Base-by-base conservation (phyloP, 2,329 filamentous ascomycete genomes). In the Ophioceras dolichostomum region DNA sequence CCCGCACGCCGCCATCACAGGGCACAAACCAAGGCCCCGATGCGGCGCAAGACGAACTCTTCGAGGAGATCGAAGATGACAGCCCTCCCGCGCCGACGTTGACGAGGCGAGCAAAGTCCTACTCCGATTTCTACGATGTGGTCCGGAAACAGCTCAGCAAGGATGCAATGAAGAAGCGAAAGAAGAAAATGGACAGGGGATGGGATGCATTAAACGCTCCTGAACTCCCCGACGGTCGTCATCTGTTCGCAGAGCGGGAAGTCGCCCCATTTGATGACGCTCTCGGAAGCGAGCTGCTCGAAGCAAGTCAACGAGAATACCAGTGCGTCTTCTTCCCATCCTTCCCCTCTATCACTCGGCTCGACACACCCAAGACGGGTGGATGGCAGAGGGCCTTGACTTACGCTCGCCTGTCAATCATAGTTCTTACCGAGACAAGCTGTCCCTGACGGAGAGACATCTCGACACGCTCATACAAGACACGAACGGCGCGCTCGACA, bases 281-380 rank as follows among this genome's bases (percentile, higher is more conserved):
- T 37, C 67, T 80, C 37, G 76, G 82, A 47, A 70, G 76, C 33
- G 73, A 77, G 46, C 60, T 96, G 51, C 64, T 94, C 21, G 75
- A 88, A 49, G 78, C 85, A 37, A 91, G 84, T 54, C 85, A 94
- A 55, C 78, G 83, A 47, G 78, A 89, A 54, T 94, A 94, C 56
- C 65, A 81, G 78, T 88, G 71, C 47, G 77, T 55, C n/a, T 35
- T 14, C 14, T 8, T 31, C 8, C n/a, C n/a, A n/a, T n/a, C n/a
- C n/a, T n/a, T n/a, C n/a, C n/a, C n/a, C n/a, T n/a, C n/a, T n/a
- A n/a, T n/a, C n/a, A n/a, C n/a, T n/a, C n/a, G n/a, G n/a, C n/a
- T n/a, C n/a, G n/a, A n/a, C n/a, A n/a, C n/a, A n/a, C n/a, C n/a
- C n/a, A n/a, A n/a, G n/a, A n/a, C n/a, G n/a, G n/a, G n/a, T 34